Evolutionary conservation across 2,329 filamentous ascomycete species (phyloP).

Genomic region (Aspergillus fumigatiaffinis): DNA sequence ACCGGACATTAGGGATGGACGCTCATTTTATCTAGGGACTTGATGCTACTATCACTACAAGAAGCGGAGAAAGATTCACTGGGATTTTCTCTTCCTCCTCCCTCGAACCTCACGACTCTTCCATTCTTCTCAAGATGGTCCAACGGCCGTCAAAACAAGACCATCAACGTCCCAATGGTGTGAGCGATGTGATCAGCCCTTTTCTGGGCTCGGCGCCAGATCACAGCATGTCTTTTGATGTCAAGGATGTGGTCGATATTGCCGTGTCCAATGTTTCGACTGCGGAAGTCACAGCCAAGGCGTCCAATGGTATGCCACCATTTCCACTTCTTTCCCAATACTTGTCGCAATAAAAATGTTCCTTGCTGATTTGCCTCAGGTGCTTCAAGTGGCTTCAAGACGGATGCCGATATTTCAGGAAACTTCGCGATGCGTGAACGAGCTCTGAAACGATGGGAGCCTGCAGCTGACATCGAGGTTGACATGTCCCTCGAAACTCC

Average conservation of each 20-base stretch:
- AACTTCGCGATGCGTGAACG: conserved; percentile 66
- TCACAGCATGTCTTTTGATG: conserved; percentile 57
- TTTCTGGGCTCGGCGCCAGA: conserved; percentile 44
- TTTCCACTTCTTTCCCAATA: background rate
- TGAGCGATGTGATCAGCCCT: conserved; percentile 34
- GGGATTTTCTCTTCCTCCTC: conserved; percentile 58
- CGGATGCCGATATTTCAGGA: conserved; percentile 83
- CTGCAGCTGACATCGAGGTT: conserved; percentile 57
- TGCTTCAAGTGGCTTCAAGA: conserved; percentile 68
- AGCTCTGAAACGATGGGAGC: conserved; percentile 76
- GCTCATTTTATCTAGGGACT: conserved; percentile 47
- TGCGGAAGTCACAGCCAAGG: conserved; percentile 48
- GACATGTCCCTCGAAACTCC: conserved; percentile 69
- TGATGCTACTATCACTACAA: conserved; percentile 53
- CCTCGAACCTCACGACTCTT: conserved; percentile 49
- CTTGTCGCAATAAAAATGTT: background rate
- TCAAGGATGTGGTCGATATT: conserved; percentile 58
- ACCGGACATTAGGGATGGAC: background rate
- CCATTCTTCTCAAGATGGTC: conserved; percentile 64
- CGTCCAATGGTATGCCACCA: conserved; percentile 53
- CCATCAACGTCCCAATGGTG: conserved; percentile 38
- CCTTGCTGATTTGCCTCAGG: conserved; percentile 46
- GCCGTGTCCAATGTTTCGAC: conserved; percentile 51
- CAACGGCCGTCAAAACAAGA: conserved; percentile 45
- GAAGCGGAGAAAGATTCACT: conserved; percentile 57